phyloP scores from a whole-genome alignment of 2,329 filamentous ascomycete species.

The Talaromyces sp. region DNA sequence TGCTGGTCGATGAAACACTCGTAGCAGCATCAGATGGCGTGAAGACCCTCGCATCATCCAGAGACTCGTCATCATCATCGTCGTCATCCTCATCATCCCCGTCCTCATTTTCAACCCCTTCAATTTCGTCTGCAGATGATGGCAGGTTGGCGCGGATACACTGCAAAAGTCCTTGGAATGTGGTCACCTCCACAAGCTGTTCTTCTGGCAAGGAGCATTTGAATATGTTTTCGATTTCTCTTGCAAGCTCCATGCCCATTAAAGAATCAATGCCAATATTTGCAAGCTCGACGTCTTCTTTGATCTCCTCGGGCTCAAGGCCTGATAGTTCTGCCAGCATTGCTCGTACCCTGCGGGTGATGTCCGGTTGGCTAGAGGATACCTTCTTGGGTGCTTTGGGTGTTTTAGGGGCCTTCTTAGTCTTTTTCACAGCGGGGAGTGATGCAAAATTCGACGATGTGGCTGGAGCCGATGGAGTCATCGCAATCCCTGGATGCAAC shows the following conservation, averaged over 20 bases:
- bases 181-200: not conserved
- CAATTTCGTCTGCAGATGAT: not conserved
- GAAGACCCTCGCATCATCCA: not conserved
- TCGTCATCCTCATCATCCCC: not conserved
- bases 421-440: not conserved
- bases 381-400: not conserved
- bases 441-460: not conserved
- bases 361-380: not conserved
- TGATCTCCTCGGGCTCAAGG: conserved; percentile 14
- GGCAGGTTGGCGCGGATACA: not conserved
- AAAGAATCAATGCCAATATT: conserved; percentile 49
- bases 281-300: conserved; percentile 28
- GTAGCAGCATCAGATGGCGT: not conserved
- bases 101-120: not conserved
- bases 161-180: not conserved
- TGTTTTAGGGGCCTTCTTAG: not conserved
- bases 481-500: not conserved
- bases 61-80: not conserved
- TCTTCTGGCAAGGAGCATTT: not conserved
- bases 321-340: not conserved
- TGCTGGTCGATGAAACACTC: not conserved
- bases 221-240: conserved; percentile 17
- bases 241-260: conserved; percentile 29
- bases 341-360: not conserved
- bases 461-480: not conserved